Base-by-base conservation (phyloP, 2,329 filamentous ascomycete species). In the Scleromitrula shiraiana region DNA sequence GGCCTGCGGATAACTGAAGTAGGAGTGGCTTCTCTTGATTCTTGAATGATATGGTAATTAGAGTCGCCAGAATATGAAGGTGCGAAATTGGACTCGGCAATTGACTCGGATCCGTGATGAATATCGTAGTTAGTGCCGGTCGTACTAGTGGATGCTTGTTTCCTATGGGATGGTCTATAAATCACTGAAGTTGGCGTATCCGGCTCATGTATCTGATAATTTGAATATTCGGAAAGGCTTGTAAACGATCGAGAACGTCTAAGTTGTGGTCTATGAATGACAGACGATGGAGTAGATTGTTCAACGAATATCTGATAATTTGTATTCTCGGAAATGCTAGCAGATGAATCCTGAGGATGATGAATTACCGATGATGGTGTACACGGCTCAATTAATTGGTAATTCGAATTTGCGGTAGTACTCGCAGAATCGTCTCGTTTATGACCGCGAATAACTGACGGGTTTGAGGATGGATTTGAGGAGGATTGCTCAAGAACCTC, bases 11-110 rank as follows among this genome's bases (percentile, higher is more conserved):
- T 53, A 23, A 59, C 55, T 38, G 58, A 58, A 26, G 49, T 41
- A 14, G 48, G 19, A 14, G 71, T 72, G 1, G 76, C 78, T 20
- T 42, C 45, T 42, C 33, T 48, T 1, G 76, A 74, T 38, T 70
- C 68, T 37, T 70, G 72, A 38, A 76, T 62, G 20, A 80, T 60
- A 52, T 73, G 69, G 58, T 76, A 72, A 56, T 81, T 81, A 38
- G 57, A 61, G 30, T 58, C 53, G 41, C 55, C 55, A 14, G 59
- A 48, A 29, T 20, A 42, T 17, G 45, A 48, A 17, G 38, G 27
- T 23, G 17, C 45, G 53, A 26, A 58, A 56, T 20, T 35, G 4
- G 45, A 48, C 15, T 42, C 45, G 22, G 45, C 45, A 12, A 42
- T 19, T 35, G 45, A 48, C 10, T 27, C 38, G 10, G 45, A 35